These are phyloP conservation scores for Neurospora sp. DNA, from an alignment of 2,329 filamentous ascomycete species.

Conservation along the genomic window DNA sequence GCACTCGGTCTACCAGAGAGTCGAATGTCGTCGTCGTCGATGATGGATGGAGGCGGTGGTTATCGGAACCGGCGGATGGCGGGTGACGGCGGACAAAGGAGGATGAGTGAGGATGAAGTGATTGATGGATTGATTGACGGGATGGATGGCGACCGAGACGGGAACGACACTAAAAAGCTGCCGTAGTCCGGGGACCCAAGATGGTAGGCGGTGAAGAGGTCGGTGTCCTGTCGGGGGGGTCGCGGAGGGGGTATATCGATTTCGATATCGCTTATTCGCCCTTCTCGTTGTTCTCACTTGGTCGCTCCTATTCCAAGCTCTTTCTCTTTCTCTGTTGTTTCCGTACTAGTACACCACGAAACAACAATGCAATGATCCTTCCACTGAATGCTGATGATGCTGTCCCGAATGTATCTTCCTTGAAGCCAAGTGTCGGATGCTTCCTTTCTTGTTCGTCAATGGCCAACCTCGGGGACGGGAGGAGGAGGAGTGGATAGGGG, in stretches of 20 bases:
- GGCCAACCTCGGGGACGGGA: background rate
- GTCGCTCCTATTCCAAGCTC: background rate
- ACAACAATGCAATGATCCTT: background rate
- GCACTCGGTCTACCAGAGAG: background rate
- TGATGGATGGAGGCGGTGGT: background rate
- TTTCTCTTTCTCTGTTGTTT: background rate
- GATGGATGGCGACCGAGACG: background rate
- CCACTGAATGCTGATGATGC: background rate
- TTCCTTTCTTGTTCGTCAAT: background rate
- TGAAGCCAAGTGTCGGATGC: background rate
- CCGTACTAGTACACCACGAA: background rate
- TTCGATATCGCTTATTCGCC: background rate
- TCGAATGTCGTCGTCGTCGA: background rate
- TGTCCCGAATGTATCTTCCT: background rate
- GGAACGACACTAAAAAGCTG: background rate
- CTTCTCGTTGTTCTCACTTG: background rate
- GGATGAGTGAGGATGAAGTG: background rate
- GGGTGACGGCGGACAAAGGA: background rate
- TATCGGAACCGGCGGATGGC: background rate
- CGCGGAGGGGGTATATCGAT: background rate
- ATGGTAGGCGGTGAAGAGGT: background rate
- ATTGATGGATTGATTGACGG: background rate
- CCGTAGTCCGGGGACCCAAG: background rate
- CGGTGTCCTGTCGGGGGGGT: background rate
- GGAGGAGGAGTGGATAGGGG: background rate